A percentile compares a stretch with the other conserved stretches of the same genome.
Conservation (phyloP, 1,284 basidiomycete species). For the Athelia sp. region DNA sequence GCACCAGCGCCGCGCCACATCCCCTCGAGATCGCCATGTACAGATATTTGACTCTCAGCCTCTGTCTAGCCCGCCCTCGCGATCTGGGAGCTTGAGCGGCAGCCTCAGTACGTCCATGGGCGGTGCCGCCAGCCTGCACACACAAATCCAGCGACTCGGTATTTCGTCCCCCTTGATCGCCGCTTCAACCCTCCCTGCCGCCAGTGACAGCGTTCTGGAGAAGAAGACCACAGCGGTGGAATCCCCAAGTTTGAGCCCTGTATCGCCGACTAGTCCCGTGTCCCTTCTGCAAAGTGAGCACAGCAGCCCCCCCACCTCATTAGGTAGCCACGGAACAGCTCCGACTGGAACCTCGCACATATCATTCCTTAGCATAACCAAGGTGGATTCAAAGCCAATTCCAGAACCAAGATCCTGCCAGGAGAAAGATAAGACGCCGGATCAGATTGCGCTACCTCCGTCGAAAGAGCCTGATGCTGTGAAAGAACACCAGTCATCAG, state of each 20-base stretch:
- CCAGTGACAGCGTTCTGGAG: background rate
- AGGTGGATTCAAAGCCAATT: background rate
- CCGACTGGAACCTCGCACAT: too few species aligned
- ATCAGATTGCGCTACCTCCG: background rate
- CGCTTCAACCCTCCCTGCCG: background rate
- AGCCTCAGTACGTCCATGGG: constrained; percentile 29
- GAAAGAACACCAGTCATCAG: background rate
- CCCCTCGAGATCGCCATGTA: constrained; percentile 55
- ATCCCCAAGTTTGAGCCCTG: background rate
- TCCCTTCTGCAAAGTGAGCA: background rate
- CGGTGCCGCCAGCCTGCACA: constrained; percentile 17
- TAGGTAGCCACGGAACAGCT: background rate
- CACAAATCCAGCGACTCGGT: background rate
- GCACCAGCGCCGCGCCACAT: constrained; percentile 34
- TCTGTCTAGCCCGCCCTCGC: constrained; percentile 52
- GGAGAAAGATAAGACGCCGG: background rate
- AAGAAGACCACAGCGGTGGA: background rate
- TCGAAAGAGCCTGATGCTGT: background rate
- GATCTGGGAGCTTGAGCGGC: constrained; percentile 34
- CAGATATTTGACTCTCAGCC: constrained; percentile 79
- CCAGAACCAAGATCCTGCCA: background rate
- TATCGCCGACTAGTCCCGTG: background rate
- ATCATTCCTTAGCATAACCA: background rate
- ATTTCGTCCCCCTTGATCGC: background rate
- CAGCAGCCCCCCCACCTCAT: background rate